Evolutionary conservation across 2,329 filamentous ascomycete species (phyloP).

Genomic region (Monosporascus sp.): DNA sequence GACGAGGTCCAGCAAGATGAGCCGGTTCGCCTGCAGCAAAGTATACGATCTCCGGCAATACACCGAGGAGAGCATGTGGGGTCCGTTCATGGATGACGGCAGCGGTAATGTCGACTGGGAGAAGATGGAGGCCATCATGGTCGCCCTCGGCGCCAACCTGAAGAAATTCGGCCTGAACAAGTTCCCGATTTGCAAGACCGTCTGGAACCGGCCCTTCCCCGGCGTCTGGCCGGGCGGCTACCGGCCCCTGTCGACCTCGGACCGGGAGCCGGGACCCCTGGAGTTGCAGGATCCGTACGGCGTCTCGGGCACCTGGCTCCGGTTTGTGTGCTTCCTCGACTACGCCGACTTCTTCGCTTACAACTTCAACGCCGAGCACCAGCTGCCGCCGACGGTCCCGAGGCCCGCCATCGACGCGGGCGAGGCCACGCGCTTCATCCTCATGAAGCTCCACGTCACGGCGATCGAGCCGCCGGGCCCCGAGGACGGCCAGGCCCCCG

Average conservation of each 20-base stretch:
- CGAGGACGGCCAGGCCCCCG: slow-evolving; percentile 50
- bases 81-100: slow-evolving; percentile 64
- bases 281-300: slow-evolving; percentile 63
- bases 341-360: slow-evolving; percentile 68
- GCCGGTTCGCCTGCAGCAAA: slow-evolving; percentile 59
- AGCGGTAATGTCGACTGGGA: slow-evolving; percentile 68
- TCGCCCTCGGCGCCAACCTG: slow-evolving; percentile 62
- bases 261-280: slow-evolving; percentile 28
- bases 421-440: slow-evolving; percentile 66
- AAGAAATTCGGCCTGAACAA: slow-evolving; percentile 38
- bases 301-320: slow-evolving; percentile 65
- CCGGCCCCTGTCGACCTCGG: slow-evolving; percentile 27
- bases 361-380: slow-evolving; percentile 55
- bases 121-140: slow-evolving; percentile 69
- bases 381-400: slow-evolving; percentile 36
- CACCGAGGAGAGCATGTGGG: slow-evolving; percentile 58
- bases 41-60: slow-evolving; percentile 73
- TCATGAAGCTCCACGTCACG: slow-evolving; percentile 61
- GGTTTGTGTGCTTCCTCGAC: slow-evolving; percentile 55
- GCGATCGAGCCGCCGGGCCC: slow-evolving; percentile 53
- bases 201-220: slow-evolving; percentile 53
- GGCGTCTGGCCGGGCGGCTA: slow-evolving; percentile 51
- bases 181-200: slow-evolving; percentile 41
- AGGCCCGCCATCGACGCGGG: slow-evolving; percentile 52
- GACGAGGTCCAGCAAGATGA: slow-evolving; percentile 33